Conservation (phyloP, 2,329 filamentous ascomycete genomes). For the Malbranchea zuffiana region DNA sequence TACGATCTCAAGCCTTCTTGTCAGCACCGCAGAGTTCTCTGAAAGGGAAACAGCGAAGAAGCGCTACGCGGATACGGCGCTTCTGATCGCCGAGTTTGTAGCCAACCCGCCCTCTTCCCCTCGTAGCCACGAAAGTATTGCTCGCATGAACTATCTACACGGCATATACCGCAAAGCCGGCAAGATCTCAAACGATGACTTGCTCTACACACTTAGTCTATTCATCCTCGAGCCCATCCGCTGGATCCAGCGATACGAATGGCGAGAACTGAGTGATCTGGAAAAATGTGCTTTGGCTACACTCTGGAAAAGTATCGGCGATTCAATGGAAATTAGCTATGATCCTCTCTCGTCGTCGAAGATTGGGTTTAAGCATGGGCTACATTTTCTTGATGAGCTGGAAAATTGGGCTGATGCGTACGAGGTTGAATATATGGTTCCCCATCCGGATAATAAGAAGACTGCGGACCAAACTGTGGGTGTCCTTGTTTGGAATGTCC, state of each 20-base stretch:
- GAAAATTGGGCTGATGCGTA: constrained; percentile 45
- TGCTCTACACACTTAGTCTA: constrained; percentile 54
- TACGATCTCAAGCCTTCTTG: constrained; percentile 37
- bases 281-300: constrained; percentile 57
- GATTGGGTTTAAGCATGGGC: constrained; percentile 38
- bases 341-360: constrained; percentile 33
- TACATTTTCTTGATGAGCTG: constrained; percentile 45
- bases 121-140: constrained; percentile 43
- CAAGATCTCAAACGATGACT: constrained; percentile 51
- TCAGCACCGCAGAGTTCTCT: constrained; percentile 36
- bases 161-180: constrained; percentile 45
- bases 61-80: constrained; percentile 38
- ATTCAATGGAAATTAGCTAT: constrained; percentile 55
- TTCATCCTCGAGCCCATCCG: constrained; percentile 56
- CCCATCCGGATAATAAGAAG: constrained; percentile 38
- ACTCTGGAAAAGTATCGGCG: constrained; percentile 61
- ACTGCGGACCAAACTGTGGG: constrained; percentile 50
- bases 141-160: constrained; percentile 56
- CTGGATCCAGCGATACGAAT: constrained; percentile 58
- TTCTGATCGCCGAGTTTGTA: constrained; percentile 38
- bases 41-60: constrained; percentile 34
- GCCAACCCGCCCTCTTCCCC: constrained; percentile 34
- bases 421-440: constrained; percentile 50
- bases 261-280: constrained; percentile 55
- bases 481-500: constrained; percentile 50